Conservation (phyloP, 257 asterid species). For the Solanum microdontum region DNA sequence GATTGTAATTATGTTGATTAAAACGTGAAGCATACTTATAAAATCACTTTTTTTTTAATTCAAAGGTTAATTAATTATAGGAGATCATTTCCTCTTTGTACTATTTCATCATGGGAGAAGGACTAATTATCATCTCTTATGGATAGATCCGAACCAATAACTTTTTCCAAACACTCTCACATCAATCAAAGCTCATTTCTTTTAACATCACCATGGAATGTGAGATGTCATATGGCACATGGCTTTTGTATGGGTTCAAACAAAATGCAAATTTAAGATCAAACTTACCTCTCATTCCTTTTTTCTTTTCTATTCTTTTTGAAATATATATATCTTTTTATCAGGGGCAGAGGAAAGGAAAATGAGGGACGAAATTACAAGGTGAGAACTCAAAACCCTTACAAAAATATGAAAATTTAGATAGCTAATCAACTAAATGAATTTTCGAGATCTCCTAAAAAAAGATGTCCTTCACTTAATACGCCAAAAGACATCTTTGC, state of each 20-base stretch:
- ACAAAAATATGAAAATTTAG: not conserved
- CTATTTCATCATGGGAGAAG: not conserved
- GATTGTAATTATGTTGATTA: too few relatives aligned
- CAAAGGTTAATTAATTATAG: not conserved
- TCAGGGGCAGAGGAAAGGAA: not conserved
- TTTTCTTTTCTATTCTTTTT: not conserved
- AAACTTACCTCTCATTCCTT: not conserved
- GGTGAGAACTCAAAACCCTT: not conserved
- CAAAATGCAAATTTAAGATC: not conserved
- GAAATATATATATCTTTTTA: too few relatives aligned
- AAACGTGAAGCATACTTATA: too few relatives aligned
- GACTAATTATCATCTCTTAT: not conserved
- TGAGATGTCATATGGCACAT: not conserved
- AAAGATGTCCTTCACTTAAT: not conserved
- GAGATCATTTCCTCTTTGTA: not conserved
- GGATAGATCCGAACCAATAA: not conserved
- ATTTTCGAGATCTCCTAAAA: not conserved
- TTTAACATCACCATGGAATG: not conserved
- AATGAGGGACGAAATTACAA: too few relatives aligned
- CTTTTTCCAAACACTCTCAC: not conserved
- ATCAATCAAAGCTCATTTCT: not conserved
- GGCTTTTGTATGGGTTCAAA: not conserved
- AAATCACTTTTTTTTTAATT: too few relatives aligned
- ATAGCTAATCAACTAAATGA: too few relatives aligned
- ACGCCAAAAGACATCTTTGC: too few relatives aligned